Evolutionary conservation across 176 grass and related monocot species (phyloP), one percentile per base, ranked within the genome.

Genomic region (Rhipidocladum racemiflorum): DNA sequence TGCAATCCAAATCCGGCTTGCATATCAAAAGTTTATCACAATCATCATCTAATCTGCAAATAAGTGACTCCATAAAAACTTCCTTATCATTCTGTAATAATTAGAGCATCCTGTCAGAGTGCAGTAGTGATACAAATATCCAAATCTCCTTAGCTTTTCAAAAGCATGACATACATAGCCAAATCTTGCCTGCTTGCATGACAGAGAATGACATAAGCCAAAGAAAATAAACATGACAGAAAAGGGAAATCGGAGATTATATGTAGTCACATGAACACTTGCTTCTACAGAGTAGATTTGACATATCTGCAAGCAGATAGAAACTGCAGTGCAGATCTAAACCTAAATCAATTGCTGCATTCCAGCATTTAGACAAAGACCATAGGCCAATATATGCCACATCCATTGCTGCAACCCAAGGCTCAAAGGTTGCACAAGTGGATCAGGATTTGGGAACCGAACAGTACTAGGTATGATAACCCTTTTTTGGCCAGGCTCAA

Each of bases 31-130:
- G 88, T 89, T 91, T 97, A 28, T 91, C 79, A 72, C 92, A 97
- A 49, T 94, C 78, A 76, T 85, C 81, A 77, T 94, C 90, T 79
- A 94, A 49, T 91, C 89, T 94, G 71, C 92, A 97, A 80, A 97
- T 97, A 83, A 97, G 90, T 34, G 95, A 97, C 76, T 97, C 90
- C 95, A 97, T 93, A 75, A 97, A 97, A 68, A 97, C 84, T 69
- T 94, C 87, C 78, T 93, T 85, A 66, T 91, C 82, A 36, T 53
- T 91, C 92, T 94, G 95, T 71, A 85, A 85, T 7, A 60, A 57
- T 71, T 65, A 61, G 30, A 75, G 84, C 63, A 81, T 53, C 36
- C 14, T 61, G 30, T 85, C 81, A 87, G 50, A 43, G 42, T 69
- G 61, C 44, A 81, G 42, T 35, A 70, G 51, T 56, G 43, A 61